phyloP scores from a whole-genome alignment of 495 filamentous ascomycete genomes.

The Hypoxylon fuscum region DNA sequence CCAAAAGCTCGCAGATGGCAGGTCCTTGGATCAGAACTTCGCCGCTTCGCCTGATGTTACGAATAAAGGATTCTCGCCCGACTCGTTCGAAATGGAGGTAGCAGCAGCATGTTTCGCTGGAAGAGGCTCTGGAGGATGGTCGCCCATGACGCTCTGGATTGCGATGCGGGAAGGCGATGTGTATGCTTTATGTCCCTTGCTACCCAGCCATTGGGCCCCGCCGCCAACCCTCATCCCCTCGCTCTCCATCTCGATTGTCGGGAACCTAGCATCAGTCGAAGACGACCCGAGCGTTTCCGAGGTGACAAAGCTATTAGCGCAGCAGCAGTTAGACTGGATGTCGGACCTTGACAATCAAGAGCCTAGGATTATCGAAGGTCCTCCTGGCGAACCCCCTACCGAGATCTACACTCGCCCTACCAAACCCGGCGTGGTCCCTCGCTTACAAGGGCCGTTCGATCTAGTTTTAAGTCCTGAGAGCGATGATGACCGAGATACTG shows the following conservation, averaged over 20 bases:
- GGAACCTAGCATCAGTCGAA: conserved; percentile 68
- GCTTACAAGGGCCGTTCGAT: conserved; percentile 85
- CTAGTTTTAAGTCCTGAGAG: conserved; percentile 70
- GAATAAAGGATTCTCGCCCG: conserved; percentile 84
- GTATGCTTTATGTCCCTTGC: conserved; percentile 87
- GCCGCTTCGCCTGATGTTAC: conserved; percentile 71
- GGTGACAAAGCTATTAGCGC: conserved; percentile 65
- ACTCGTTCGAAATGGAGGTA: conserved; percentile 86
- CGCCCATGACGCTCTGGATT: conserved; percentile 90
- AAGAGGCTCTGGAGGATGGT: conserved; percentile 81
- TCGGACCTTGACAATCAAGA: conserved; percentile 82
- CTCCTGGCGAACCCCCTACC: conserved; percentile 49
- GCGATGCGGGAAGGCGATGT: conserved; percentile 89
- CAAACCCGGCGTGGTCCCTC: conserved; percentile 76
- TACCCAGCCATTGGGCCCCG: conserved; percentile 85
- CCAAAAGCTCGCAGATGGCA: conserved; percentile 81
- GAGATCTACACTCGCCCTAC: conserved; percentile 76
- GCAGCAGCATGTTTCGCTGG: conserved; percentile 85
- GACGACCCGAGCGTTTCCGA: conserved; percentile 64
- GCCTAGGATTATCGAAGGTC: conserved; percentile 58
- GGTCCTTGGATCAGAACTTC: conserved; percentile 78
- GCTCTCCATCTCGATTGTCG: conserved; percentile 75
- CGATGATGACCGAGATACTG: conserved; percentile 73
- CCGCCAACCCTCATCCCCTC: conserved; percentile 77
- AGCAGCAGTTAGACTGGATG: conserved; percentile 84